Percentiles rank a stretch among this genome's conserved stretches.
Evolutionary conservation across 2,329 filamentous ascomycete genomes (phyloP).

Genomic region (Trichophaea hybrida): DNA sequence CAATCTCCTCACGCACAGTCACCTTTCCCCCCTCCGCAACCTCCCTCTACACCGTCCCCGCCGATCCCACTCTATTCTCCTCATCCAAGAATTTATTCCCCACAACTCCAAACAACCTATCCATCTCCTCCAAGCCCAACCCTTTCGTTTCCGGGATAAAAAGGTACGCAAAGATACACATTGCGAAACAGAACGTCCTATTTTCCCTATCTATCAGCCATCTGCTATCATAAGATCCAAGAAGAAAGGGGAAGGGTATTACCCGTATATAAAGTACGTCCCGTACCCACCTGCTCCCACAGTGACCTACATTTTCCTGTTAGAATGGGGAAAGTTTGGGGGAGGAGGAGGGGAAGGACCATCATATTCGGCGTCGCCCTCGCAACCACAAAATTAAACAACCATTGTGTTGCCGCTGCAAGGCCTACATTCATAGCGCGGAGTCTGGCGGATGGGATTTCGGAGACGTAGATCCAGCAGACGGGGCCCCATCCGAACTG

Average conservation of each 20-base stretch:
- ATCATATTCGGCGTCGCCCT: conserved; percentile 55
- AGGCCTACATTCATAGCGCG: conserved; percentile 54
- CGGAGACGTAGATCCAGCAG: conserved; percentile 58
- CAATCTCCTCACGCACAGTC: too few species aligned
- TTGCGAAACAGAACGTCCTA: conserved; percentile 43
- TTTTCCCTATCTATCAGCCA: neutral
- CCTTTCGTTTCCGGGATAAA: conserved; percentile 54
- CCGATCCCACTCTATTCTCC: neutral
- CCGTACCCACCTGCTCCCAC: conserved; percentile 37
- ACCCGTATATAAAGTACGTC: conserved; percentile 55
- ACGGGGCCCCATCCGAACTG: conserved; percentile 57
- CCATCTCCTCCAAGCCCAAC: conserved; percentile 31
- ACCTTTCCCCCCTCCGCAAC: too few species aligned
- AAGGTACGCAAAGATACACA: conserved; percentile 33
- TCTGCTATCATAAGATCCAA: neutral
- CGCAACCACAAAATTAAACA: conserved; percentile 61
- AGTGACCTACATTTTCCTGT: conserved; percentile 24
- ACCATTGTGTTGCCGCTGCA: conserved; percentile 54
- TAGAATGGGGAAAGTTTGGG: conserved; percentile 27
- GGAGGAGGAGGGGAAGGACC: conserved; percentile 33
- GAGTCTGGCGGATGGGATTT: conserved; percentile 54
- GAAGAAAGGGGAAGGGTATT: conserved; percentile 37
- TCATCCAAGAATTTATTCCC: conserved; percentile 22
- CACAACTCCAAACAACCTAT: conserved; percentile 28
- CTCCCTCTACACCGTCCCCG: too few species aligned